A percentile compares a stretch with the other conserved stretches of the same genome.
Conservation (phyloP, 179 eudicot genomes). For the Sideroxylon spinosum region DNA sequence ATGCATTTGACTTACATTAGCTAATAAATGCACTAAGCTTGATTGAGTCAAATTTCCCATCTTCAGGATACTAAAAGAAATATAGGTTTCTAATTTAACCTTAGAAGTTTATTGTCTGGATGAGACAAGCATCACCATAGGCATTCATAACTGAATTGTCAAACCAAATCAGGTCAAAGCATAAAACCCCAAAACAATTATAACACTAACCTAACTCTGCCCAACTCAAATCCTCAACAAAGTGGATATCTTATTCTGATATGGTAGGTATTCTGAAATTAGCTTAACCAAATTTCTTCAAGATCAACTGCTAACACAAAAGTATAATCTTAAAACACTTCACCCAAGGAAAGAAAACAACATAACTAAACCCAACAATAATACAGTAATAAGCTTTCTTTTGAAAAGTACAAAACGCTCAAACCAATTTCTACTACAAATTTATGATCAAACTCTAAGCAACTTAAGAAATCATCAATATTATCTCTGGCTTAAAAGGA, state of each 20-base stretch:
- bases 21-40: background rate
- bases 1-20: background rate
- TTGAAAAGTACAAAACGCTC: background rate
- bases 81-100: background rate
- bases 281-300: background rate
- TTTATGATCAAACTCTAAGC: background rate
- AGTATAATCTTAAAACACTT: background rate
- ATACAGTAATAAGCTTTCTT: background rate
- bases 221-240: background rate
- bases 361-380: background rate
- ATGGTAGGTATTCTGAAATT: background rate
- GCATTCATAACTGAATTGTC: background rate
- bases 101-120: background rate
- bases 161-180: background rate
- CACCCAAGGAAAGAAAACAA: background rate
- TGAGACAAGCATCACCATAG: background rate
- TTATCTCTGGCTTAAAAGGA: background rate
- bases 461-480: background rate
- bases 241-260: background rate
- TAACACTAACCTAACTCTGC: slow-evolving; percentile 1
- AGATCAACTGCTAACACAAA: background rate
- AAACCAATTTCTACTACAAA: background rate
- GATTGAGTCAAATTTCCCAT: background rate
- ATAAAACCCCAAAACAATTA: background rate
- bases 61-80: background rate